phyloP scores from a whole-genome alignment of 1,139 yeast species.

The Sugiyamaella castrensis region DNA sequence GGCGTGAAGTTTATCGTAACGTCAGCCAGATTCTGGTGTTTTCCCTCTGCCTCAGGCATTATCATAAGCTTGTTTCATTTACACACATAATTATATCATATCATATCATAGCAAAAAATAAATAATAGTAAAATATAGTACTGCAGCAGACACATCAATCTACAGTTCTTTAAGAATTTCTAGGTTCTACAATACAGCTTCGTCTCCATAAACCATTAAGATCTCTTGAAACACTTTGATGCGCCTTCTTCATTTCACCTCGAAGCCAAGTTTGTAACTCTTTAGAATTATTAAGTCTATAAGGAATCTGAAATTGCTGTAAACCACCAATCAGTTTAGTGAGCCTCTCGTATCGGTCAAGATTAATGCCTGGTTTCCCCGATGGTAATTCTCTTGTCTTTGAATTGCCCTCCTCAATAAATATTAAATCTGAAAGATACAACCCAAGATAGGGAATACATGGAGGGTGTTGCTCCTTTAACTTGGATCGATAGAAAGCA shows the following conservation, averaged over 20 bases:
- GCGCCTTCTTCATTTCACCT: constrained; percentile 36
- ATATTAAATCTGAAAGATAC: constrained; percentile 81
- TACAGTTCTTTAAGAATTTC: constrained; percentile 11
- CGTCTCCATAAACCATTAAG: constrained; percentile 40
- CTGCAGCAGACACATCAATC: background rate
- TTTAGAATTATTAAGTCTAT: constrained; percentile 33
- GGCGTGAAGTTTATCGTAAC: too few relatives aligned
- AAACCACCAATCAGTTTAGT: constrained; percentile 74
- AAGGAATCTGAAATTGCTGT: constrained; percentile 70
- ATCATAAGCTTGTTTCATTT: background rate
- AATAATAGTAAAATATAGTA: background rate
- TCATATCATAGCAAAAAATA: constrained; percentile 5
- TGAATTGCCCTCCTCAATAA: constrained; percentile 84
- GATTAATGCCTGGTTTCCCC: constrained; percentile 56
- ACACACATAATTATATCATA: background rate
- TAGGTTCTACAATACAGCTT: constrained; percentile 39
- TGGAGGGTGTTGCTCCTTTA: constrained; percentile 62
- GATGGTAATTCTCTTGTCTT: constrained; percentile 45
- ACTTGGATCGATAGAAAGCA: constrained; percentile 64
- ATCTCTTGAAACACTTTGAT: constrained; percentile 33
- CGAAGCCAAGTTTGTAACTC: constrained; percentile 38
- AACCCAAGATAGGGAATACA: constrained; percentile 84
- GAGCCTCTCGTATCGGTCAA: constrained; percentile 75
- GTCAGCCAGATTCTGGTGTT: too few relatives aligned
- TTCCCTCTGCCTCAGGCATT: too few relatives aligned